A percentile compares a stretch with the other conserved stretches of the same genome.
These are phyloP conservation scores for Cadophora luteo-olivacea DNA, from an alignment of 2,329 filamentous ascomycete species.

Conservation along the genomic window DNA sequence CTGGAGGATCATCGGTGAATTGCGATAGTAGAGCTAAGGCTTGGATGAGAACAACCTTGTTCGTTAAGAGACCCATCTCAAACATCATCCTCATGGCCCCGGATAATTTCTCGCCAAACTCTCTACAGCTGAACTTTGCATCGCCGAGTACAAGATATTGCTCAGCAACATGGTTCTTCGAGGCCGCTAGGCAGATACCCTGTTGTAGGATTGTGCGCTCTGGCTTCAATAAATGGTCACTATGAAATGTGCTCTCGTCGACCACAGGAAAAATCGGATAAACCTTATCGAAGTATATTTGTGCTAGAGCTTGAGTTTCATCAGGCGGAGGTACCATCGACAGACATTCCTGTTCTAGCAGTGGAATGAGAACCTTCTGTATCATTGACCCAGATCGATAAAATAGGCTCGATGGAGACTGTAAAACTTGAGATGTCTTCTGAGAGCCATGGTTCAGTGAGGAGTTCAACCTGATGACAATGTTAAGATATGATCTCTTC, in stretches of 20 bases:
- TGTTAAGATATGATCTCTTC: neutral
- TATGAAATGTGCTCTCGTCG: constrained; percentile 45
- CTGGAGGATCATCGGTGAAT: constrained; percentile 63
- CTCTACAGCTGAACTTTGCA: constrained; percentile 26
- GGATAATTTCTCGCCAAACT: constrained; percentile 37
- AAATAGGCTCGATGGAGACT: constrained; percentile 30
- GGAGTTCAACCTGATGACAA: constrained; percentile 12
- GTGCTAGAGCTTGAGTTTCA: constrained; percentile 54
- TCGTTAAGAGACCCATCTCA: constrained; percentile 59
- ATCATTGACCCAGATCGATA: constrained; percentile 32
- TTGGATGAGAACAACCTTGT: constrained; percentile 62
- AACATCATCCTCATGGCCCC: constrained; percentile 44
- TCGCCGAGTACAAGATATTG: constrained; percentile 47
- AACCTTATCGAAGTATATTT: constrained; percentile 46
- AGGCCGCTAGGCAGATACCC: constrained; percentile 61
- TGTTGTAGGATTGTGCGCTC: constrained; percentile 56
- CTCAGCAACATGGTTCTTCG: constrained; percentile 54
- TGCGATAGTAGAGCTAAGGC: constrained; percentile 60
- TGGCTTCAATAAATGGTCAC: constrained; percentile 35
- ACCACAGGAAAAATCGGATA: constrained; percentile 43
- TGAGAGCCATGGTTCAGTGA: constrained; percentile 17
- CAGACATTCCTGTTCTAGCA: constrained; percentile 44
- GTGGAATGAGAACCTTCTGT: constrained; percentile 34
- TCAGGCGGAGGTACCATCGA: constrained; percentile 54
- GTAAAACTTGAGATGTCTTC: constrained; percentile 30